Percentiles rank a stretch among this genome's conserved stretches.
Evolutionary conservation across 2,329 filamentous ascomycete species (phyloP).

Genomic region (Mariannaea sp.): DNA sequence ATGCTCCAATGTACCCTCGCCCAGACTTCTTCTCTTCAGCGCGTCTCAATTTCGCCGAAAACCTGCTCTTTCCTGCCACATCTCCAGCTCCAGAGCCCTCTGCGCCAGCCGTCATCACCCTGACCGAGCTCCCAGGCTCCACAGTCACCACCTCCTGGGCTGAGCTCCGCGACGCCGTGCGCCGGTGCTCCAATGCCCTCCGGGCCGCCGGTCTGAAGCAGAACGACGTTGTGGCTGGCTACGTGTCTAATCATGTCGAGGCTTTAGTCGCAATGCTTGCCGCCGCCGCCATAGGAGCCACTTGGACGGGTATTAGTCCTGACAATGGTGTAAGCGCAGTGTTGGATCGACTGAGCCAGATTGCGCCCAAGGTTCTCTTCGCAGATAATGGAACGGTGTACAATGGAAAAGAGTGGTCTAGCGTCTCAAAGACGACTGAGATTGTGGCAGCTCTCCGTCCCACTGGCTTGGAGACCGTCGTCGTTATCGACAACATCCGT

Average conservation of each 20-base stretch:
- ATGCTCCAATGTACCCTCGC: constrained; percentile 79
- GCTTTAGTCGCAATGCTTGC: constrained; percentile 88
- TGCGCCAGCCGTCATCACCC: constrained; percentile 74
- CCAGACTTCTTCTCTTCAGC: constrained; percentile 83
- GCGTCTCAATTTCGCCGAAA: constrained; percentile 91
- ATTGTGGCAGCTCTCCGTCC: constrained; percentile 68
- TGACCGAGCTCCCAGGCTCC: constrained; percentile 73
- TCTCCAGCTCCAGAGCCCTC: constrained; percentile 53
- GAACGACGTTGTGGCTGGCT: constrained; percentile 67
- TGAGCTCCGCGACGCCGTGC: constrained; percentile 77
- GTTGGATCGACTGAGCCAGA: constrained; percentile 83
- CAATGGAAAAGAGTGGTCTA: constrained; percentile 88
- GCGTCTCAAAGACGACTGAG: constrained; percentile 76
- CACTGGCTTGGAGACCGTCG: constrained; percentile 67
- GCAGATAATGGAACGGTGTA: constrained; percentile 88
- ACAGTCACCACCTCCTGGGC: constrained; percentile 69
- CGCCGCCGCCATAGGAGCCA: constrained; percentile 78
- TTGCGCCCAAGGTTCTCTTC: constrained; percentile 81
- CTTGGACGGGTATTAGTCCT: constrained; percentile 93
- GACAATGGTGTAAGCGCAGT: constrained; percentile 93
- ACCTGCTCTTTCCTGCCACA: constrained; percentile 77
- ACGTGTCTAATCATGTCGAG: constrained; percentile 88
- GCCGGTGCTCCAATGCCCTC: constrained; percentile 72
- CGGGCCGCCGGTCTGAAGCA: constrained; percentile 64
- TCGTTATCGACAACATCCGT: constrained; percentile 73